Conservation (phyloP, 129 eudicot genomes). For the Pulicaria dysenterica region DNA sequence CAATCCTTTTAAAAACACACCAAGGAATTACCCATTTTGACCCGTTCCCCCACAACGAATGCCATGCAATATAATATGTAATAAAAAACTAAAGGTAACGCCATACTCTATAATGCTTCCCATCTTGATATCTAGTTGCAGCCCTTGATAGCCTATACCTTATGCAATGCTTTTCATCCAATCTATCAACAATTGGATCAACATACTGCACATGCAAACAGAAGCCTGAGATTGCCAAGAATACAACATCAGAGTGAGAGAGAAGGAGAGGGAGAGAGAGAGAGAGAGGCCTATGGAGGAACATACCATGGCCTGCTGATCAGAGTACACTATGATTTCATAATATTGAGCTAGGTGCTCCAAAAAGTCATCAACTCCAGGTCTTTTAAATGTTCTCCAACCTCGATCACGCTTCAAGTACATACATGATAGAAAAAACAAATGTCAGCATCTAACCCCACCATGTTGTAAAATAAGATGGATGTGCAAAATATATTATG, state of each 20-base stretch:
- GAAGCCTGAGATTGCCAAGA: slow-evolving; percentile 1
- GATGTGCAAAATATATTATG: slow-evolving; percentile 21
- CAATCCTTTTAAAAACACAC: no score
- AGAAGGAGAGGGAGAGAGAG: neutral
- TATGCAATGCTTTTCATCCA: slow-evolving; percentile 71
- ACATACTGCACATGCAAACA: slow-evolving; percentile 65
- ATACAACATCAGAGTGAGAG: slow-evolving; percentile 2
- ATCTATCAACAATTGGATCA: slow-evolving; percentile 74
- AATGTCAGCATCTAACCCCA: slow-evolving; percentile 3
- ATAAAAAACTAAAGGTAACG: neutral
- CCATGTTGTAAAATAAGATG: neutral
- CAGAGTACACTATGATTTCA: slow-evolving; percentile 81
- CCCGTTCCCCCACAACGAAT: neutral
- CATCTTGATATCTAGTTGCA: slow-evolving; percentile 81
- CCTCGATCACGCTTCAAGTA: slow-evolving; percentile 84
- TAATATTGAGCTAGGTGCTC: slow-evolving; percentile 74
- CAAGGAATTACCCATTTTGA: no score
- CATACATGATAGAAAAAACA: slow-evolving; percentile 9
- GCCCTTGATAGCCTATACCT: slow-evolving; percentile 68
- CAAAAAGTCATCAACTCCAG: slow-evolving; percentile 87
- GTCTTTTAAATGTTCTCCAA: slow-evolving; percentile 93
- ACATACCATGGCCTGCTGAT: slow-evolving; percentile 66
- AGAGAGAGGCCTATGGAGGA: slow-evolving; percentile 5
- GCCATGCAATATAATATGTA: slow-evolving; percentile 6
- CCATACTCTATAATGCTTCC: slow-evolving; percentile 90